Evolutionary conservation across 2,329 filamentous ascomycete species (phyloP), one percentile per base, ranked within the genome.

Genomic region (Cercospora sesami): DNA sequence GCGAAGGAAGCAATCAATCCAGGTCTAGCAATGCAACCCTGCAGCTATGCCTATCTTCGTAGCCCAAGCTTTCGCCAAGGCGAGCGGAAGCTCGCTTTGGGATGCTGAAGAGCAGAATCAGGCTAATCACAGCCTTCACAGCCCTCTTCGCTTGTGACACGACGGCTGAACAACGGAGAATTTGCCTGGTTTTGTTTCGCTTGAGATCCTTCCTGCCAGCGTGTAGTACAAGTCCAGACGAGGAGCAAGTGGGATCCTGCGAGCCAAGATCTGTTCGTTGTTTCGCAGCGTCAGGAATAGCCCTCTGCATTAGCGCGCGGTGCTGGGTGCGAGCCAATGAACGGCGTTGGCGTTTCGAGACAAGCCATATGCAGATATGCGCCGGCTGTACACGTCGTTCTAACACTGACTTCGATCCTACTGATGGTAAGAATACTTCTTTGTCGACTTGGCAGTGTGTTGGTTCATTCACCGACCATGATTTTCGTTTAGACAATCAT

Each of bases 361-460:
- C 23, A 53, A 53, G 48, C 10, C 48, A 28, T 26, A 28, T 55
- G 48, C 48, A 28, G 14, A 30, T 55, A 55, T 55, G 23, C 48
- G 48, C 21, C 23, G 48, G 48, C 0, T n/a, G 48, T 4, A n/a
- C 23, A 26, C 1, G 14, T 23, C 26, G 8, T 4, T n/a, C 23
- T 3, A 9, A 26, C 26, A 16, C 48, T 28, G 48, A 14, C 21
- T 26, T 26, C 23, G 30, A 59, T 59, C 55, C 28, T 59, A 36
- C 55, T 23, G 31, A 36, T 59, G 55, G 28, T 36, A 59, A 31
- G 55, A 59, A 59, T 59, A 59, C 55, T 3, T 21, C 55, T 21
- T 14, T 8, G 10, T 59, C 18, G 55, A 59, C 55, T 59, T 59
- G 55, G 55, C 55, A 59, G 55, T 23, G 6, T 59, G 55, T 59